phyloP scores from a whole-genome alignment of 2,329 filamentous ascomycete species.

The Capronia americana region DNA sequence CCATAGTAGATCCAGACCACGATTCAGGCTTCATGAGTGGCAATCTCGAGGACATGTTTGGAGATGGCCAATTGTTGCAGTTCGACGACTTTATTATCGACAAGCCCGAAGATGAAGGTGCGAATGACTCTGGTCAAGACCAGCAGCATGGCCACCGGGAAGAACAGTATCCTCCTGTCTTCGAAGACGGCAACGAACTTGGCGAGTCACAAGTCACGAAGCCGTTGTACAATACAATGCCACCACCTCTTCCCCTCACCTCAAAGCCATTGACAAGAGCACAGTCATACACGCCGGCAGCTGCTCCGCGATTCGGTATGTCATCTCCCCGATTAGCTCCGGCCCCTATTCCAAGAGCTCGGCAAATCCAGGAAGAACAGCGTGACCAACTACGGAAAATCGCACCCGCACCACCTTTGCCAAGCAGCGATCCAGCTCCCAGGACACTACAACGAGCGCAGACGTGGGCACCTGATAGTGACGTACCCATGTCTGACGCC shows the following conservation, averaged over 20 bases:
- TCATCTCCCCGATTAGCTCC: slow-evolving; percentile 38
- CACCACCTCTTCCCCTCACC: slow-evolving; percentile 30
- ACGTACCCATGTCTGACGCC: slow-evolving; percentile 51
- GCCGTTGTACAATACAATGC: slow-evolving; percentile 29
- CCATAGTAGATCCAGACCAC: slow-evolving; percentile 59
- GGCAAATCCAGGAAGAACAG: slow-evolving; percentile 39
- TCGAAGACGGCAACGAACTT: slow-evolving; percentile 34
- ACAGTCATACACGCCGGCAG: slow-evolving; percentile 32
- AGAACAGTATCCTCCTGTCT: slow-evolving; percentile 27
- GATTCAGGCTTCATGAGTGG: slow-evolving; percentile 89
- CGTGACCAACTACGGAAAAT: slow-evolving; percentile 36
- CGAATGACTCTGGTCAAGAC: slow-evolving; percentile 10
- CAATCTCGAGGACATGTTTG: slow-evolving; percentile 59
- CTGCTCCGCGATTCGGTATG: slow-evolving; percentile 27
- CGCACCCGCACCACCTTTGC: slow-evolving; percentile 44
- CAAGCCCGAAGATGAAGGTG: slow-evolving; percentile 27
- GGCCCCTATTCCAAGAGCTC: slow-evolving; percentile 37
- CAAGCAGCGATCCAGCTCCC: slow-evolving; percentile 60
- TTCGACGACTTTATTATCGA: slow-evolving; percentile 38
- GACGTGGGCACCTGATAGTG: slow-evolving; percentile 53
- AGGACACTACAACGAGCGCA: slow-evolving; percentile 52
- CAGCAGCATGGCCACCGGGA: slow-evolving; percentile 1
- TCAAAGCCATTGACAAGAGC: slow-evolving; percentile 30
- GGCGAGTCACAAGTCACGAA: slow-evolving; percentile 19
- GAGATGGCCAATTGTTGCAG: slow-evolving; percentile 34